These are phyloP conservation scores for Xerocomus potaroensis DNA, from an alignment of 768 basidiomycete species.

Conservation along the genomic window DNA sequence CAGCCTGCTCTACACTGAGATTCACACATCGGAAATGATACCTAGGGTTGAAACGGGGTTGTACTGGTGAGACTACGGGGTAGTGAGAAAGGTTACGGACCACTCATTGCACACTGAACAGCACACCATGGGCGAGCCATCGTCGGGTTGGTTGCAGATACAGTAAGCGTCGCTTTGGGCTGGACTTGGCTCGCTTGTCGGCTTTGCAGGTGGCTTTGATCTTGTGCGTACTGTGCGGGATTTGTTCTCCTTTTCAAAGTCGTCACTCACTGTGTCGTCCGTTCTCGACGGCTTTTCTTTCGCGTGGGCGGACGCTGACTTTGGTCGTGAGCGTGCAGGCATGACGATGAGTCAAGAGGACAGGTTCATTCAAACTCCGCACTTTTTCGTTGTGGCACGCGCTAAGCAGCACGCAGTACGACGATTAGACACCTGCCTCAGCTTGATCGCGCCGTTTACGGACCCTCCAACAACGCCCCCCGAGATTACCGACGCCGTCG, in stretches of 20 bases:
- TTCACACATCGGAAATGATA: conserved; percentile 80
- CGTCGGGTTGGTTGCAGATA: conserved; percentile 63
- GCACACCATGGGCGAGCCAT: conserved; percentile 77
- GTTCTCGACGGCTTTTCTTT: conserved; percentile 19
- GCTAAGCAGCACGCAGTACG: background rate
- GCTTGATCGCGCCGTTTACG: background rate
- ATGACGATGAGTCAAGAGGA: conserved; percentile 31
- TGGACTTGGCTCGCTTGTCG: conserved; percentile 14
- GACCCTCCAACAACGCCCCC: background rate
- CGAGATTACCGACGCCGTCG: no score
- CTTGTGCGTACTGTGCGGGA: conserved; percentile 15
- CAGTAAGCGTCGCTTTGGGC: conserved; percentile 38
- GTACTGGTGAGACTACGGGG: conserved; percentile 3
- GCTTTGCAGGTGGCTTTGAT: conserved; percentile 20
- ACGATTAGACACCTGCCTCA: background rate
- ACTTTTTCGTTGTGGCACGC: conserved; percentile 22
- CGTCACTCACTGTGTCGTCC: conserved; percentile 24
- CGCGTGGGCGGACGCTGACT: conserved; percentile 25
- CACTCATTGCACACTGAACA: conserved; percentile 72
- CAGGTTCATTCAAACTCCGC: conserved; percentile 33
- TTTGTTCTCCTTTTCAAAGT: conserved; percentile 31
- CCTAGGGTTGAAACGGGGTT: conserved; percentile 43
- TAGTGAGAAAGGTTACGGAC: conserved; percentile 37
- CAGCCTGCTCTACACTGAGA: conserved; percentile 58
- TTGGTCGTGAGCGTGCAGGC: conserved; percentile 46